Evolutionary conservation across 352 stramenopile species (phyloP).

Genomic region (Hyphochytrium catenoides): DNA sequence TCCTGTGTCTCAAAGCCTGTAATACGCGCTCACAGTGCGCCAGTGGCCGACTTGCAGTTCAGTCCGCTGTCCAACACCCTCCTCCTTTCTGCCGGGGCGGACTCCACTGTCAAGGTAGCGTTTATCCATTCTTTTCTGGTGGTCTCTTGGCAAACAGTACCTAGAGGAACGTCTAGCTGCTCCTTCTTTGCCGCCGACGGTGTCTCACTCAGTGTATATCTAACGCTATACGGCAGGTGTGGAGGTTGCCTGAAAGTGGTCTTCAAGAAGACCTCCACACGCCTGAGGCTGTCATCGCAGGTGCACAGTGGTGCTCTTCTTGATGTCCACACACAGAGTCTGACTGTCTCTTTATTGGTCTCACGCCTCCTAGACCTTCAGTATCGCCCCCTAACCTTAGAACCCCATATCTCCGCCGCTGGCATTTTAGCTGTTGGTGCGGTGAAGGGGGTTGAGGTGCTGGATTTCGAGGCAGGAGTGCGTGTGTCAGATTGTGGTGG

Average conservation of each 20-base stretch:
- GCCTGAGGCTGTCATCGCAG: conserved; percentile 3
- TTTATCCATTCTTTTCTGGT: background rate
- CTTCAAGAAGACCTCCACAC: conserved; percentile 23
- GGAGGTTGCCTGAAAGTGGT: conserved; percentile 8
- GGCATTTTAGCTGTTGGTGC: conserved; percentile 19
- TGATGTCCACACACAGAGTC: too few species aligned
- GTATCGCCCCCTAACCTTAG: conserved; percentile 12
- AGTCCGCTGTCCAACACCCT: conserved; percentile 9
- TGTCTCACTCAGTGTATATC: too few species aligned
- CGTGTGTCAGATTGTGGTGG: conserved; percentile 7
- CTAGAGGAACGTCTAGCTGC: background rate
- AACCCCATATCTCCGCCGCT: conserved; percentile 24
- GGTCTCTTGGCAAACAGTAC: background rate
- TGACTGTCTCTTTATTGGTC: too few species aligned
- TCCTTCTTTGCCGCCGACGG: too few species aligned
- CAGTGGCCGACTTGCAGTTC: too few species aligned
- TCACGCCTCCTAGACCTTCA: too few species aligned
- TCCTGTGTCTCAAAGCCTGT: too few species aligned
- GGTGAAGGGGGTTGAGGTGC: conserved; percentile 16
- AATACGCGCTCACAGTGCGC: too few species aligned
- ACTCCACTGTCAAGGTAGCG: conserved; percentile 20
- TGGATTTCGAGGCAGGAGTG: conserved; percentile 18
- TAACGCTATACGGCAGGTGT: too few species aligned
- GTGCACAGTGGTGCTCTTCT: conserved; percentile 9
- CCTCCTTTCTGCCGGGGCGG: conserved; percentile 26